These are phyloP conservation scores for Dipodascus albidus DNA, from an alignment of 805 yeast genomes.

Conservation along the genomic window DNA sequence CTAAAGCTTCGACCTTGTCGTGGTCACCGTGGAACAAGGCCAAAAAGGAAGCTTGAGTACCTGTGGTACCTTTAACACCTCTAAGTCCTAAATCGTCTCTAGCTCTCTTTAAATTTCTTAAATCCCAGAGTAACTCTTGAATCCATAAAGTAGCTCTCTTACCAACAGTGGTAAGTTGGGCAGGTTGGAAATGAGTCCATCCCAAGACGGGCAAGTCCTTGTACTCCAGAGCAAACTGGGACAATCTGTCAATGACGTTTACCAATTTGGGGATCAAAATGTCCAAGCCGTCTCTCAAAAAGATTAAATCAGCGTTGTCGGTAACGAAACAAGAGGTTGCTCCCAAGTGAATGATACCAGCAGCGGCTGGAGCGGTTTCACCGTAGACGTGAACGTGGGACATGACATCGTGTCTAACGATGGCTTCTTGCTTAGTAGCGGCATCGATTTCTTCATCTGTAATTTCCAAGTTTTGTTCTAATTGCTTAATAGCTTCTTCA, in stretches of 20 bases:
- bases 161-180: constrained; percentile 97
- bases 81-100: constrained; percentile 92
- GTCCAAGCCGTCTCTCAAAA: constrained; percentile 92
- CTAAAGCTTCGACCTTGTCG: constrained; percentile 88
- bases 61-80: constrained; percentile 99
- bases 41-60: constrained; percentile 95
- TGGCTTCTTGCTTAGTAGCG: constrained; percentile 90
- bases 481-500: constrained; percentile 84
- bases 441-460: constrained; percentile 87
- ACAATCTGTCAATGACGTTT: constrained; percentile 84
- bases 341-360: constrained; percentile 96
- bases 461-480: constrained; percentile 65
- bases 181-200: constrained; percentile 99
- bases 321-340: constrained; percentile 98
- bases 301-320: constrained; percentile 95
- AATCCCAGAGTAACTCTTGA: constrained; percentile 95
- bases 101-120: constrained; percentile 90
- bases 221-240: constrained; percentile 79
- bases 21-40: constrained; percentile 94
- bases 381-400: constrained; percentile 97
- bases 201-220: constrained; percentile 96
- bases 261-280: constrained; percentile 88
- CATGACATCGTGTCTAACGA: constrained; percentile 98
- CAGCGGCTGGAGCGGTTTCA: constrained; percentile 84
- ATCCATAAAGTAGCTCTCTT: constrained; percentile 97